Evolutionary conservation across 306 rosid genomes (phyloP).

Genomic region (Cicer yamashitae): DNA sequence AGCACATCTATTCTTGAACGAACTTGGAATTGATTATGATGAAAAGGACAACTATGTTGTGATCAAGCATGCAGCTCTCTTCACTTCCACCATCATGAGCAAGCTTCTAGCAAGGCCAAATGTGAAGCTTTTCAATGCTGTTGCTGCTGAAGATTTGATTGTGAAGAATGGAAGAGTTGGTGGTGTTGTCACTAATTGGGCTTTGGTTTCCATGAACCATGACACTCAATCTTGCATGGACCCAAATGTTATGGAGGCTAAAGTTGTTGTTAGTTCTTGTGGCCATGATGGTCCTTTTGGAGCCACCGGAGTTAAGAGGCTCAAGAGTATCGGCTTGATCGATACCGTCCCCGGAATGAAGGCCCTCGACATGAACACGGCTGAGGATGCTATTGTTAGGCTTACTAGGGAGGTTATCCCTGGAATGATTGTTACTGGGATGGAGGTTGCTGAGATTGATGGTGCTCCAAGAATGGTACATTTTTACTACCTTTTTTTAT

Average conservation of each 20-base stretch:
- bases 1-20: slow-evolving; percentile 73
- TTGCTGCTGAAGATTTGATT: slow-evolving; percentile 85
- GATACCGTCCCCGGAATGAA: slow-evolving; percentile 79
- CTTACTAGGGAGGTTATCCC: slow-evolving; percentile 86
- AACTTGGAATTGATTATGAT: slow-evolving; percentile 73
- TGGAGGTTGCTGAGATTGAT: slow-evolving; percentile 97
- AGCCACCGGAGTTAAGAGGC: slow-evolving; percentile 91
- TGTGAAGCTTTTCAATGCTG: slow-evolving; percentile 90
- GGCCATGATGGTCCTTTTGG: slow-evolving; percentile 95
- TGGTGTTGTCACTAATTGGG: slow-evolving; percentile 93
- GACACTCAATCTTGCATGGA: slow-evolving; percentile 96
- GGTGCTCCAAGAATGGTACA: slow-evolving; percentile 94
- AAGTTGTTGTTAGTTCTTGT: slow-evolving; percentile 86
- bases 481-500: background rate
- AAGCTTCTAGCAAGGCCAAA: slow-evolving; percentile 76
- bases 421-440: slow-evolving; percentile 91
- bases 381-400: slow-evolving; percentile 83
- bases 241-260: slow-evolving; percentile 95
- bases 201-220: slow-evolving; percentile 89
- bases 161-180: slow-evolving; percentile 73
- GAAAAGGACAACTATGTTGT: slow-evolving; percentile 86
- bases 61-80: slow-evolving; percentile 84
- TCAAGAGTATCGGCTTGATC: slow-evolving; percentile 76
- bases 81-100: slow-evolving; percentile 98
- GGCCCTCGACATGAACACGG: slow-evolving; percentile 89